Evolutionary conservation across 2,329 filamentous ascomycete genomes (phyloP), one percentile per base, ranked within the genome.

Genomic region (Coniochaeta sp.): DNA sequence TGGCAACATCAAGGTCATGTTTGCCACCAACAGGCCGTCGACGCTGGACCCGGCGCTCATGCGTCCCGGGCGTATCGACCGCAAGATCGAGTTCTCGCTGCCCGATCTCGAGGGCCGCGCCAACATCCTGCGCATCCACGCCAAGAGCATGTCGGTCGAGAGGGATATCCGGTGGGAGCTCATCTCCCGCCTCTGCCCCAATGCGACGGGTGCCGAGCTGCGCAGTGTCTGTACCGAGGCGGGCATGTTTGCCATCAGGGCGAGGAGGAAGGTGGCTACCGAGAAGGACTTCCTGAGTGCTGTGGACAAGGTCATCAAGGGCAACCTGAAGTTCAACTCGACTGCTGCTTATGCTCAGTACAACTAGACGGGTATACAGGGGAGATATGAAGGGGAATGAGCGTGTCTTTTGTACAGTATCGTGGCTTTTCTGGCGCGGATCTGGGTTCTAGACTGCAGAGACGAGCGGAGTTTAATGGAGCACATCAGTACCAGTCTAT

Each of bases 1-100:
- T 69, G 92, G 92, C 68, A 97, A 97, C 72, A 97, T 97, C 79
- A 97, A 97, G 74, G 92, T 97, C 71, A 97, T 97, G 92, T 97
- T 97, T 65, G 92, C 92, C 53, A 97, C 92, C 67, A 97, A 97
- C 79, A 81, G 92, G 69, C 92, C 92, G 3, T 96, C 91, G 4
- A 97, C 92, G 4, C 79, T 97, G 51, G 92, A 97, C 66, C 92
- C 92, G n/a, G 92, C 92, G 3, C 79, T 97, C 58, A 96, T 97
- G 91, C 82, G 92, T 74, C 92, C 92, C 10, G 92, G 92, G 28
- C 91, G 92, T 80, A 97, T 97, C 64, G 92, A 97, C 71, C 83
- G 94, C 64, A 99, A 99, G 81, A 99, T 99, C 63, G 94, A 99
- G 72, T 99, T 99, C 76, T 92, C 91, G 1, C 81, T 99, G 22